Percentiles rank a stretch among this genome's conserved stretches.
Conservation (phyloP, 164 flowering plant genomes). For the Sedum album region DNA sequence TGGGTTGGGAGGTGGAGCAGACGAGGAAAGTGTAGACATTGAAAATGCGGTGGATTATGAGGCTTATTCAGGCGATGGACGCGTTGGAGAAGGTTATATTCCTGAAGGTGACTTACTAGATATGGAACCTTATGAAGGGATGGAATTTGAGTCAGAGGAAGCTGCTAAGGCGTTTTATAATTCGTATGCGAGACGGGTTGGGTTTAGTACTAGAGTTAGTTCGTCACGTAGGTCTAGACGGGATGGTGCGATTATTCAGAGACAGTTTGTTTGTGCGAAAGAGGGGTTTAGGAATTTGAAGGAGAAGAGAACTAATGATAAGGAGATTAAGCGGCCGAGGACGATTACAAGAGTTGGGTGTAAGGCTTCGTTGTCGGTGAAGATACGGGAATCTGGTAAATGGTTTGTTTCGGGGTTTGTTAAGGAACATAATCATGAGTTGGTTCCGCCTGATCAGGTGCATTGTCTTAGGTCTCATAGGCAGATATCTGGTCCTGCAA, state of each 20-base stretch:
- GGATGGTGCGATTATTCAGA: slow-evolving; percentile 56
- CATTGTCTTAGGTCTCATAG: slow-evolving; percentile 70
- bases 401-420: slow-evolving; percentile 67
- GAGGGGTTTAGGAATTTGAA: slow-evolving; percentile 52
- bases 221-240: slow-evolving; percentile 53
- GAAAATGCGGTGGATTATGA: slow-evolving; percentile 30
- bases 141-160: slow-evolving; percentile 67
- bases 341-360: slow-evolving; percentile 62
- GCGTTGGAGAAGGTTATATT: slow-evolving; percentile 21
- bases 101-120: slow-evolving; percentile 42
- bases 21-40: slow-evolving; percentile 28
- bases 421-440: slow-evolving; percentile 71
- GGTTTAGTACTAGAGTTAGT: slow-evolving; percentile 66
- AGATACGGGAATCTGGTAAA: slow-evolving; percentile 57
- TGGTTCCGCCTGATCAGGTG: slow-evolving; percentile 67
- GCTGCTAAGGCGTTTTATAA: slow-evolving; percentile 60
- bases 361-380: slow-evolving; percentile 59
- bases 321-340: slow-evolving; percentile 52
- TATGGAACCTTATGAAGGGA: slow-evolving; percentile 54
- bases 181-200: slow-evolving; percentile 57
- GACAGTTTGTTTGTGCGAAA: slow-evolving; percentile 59
- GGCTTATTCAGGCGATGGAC: slow-evolving; percentile 3
- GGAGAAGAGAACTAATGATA: slow-evolving; percentile 46
- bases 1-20: slow-evolving; percentile 29
- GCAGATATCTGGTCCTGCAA: slow-evolving; percentile 72